These are phyloP conservation scores for Salvia hispanica DNA, from an alignment of 257 asterid genomes.

Conservation along the genomic window DNA sequence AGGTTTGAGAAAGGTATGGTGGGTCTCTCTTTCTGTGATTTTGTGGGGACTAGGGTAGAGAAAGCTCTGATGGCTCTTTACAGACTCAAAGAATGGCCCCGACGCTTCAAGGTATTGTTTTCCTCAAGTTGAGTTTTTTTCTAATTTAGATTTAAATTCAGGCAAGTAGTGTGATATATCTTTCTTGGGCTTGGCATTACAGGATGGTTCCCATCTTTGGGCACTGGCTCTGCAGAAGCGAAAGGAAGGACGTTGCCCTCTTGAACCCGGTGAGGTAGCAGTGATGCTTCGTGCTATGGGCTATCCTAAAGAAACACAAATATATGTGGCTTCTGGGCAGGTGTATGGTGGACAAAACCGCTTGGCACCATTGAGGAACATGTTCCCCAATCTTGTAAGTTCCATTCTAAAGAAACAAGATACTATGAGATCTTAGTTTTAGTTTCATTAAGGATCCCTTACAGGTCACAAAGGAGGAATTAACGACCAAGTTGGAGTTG, in stretches of 20 bases:
- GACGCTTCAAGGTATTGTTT: conserved; percentile 81
- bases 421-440: conserved; percentile 5
- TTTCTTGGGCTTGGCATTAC: conserved; percentile 34
- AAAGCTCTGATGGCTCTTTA: conserved; percentile 90
- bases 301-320: conserved; percentile 94
- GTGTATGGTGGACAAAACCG: conserved; percentile 99
- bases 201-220: conserved; percentile 99
- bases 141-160: neutral
- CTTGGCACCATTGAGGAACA: conserved; percentile 96
- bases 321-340: conserved; percentile 99
- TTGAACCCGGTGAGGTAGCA: conserved; percentile 99
- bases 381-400: conserved; percentile 97
- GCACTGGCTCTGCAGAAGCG: conserved; percentile 93
- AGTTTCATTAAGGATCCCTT: conserved; percentile 23
- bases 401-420: conserved; percentile 3
- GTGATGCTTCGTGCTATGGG: conserved; percentile 99
- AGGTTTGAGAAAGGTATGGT: conserved; percentile 99
- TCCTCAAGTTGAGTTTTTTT: neutral
- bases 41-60: conserved; percentile 90
- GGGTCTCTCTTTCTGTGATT: conserved; percentile 98
- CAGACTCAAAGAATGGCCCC: conserved; percentile 98
- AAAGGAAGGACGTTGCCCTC: conserved; percentile 99
- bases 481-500: conserved; percentile 74
- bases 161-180: conserved; percentile 11
- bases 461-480: conserved; percentile 95